Conservation (phyloP, 2,329 filamentous ascomycete genomes). For the Sporothrix protearum region DNA sequence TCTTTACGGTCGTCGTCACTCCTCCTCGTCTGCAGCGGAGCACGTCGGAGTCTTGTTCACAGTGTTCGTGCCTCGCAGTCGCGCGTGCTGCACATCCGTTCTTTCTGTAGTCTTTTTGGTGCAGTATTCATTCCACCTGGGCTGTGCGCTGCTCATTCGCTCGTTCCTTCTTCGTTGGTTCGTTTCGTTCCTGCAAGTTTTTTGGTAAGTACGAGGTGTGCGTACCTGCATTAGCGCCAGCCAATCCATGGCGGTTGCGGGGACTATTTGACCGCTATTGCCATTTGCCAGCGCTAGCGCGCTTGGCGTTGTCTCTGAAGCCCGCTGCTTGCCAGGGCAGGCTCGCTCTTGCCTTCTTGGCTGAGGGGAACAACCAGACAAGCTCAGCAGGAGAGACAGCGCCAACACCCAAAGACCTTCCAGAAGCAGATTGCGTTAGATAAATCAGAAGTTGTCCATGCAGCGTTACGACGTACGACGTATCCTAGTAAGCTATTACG, state of each 20-base stretch:
- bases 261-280: not conserved
- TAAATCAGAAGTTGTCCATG: not conserved
- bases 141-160: not conserved
- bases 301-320: conserved; percentile 2
- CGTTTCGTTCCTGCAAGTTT: conserved; percentile 5
- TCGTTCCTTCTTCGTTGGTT: conserved; percentile 2
- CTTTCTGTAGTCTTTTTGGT: not conserved
- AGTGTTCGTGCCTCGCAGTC: not conserved
- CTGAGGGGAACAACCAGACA: not conserved
- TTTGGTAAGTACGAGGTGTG: not conserved
- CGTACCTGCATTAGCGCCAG: conserved; percentile 21
- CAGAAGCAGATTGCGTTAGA: not conserved
- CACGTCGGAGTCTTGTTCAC: too few relatives aligned
- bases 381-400: not conserved
- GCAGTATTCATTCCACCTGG: not conserved
- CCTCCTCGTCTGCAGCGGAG: not conserved
- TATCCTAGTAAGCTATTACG: too few relatives aligned
- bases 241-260: not conserved
- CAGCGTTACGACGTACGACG: not conserved
- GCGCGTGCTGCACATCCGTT: not conserved
- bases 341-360: not conserved
- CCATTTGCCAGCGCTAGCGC: conserved; percentile 3
- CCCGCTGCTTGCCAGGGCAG: too few relatives aligned
- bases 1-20: not conserved
- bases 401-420: not conserved